Evolutionary conservation across 176 grass and related monocot species (phyloP).

Genomic region (Aegilops umbellulata): DNA sequence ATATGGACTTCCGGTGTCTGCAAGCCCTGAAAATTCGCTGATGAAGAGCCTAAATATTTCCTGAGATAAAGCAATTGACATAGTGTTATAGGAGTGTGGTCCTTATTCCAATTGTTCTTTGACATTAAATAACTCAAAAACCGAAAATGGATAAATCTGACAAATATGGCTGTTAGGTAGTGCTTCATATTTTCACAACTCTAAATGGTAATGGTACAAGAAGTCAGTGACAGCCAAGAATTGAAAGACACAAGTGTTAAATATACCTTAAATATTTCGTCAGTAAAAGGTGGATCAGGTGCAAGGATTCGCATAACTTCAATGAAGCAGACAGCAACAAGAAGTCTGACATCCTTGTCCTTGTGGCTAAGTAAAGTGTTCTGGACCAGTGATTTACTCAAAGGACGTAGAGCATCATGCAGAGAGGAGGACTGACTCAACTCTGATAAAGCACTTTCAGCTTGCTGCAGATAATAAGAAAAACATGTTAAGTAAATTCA

Average conservation of each 20-base stretch:
- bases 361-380: conserved; percentile 74
- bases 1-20: conserved; percentile 78
- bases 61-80: conserved; percentile 46
- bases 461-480: conserved; percentile 60
- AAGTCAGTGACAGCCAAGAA: background rate
- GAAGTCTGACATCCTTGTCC: conserved; percentile 95
- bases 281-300: conserved; percentile 85
- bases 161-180: conserved; percentile 15
- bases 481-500: conserved; percentile 35
- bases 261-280: conserved; percentile 86
- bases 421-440: conserved; percentile 79
- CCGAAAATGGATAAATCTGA: background rate
- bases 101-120: conserved; percentile 6
- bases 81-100: conserved; percentile 5
- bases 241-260: background rate
- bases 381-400: conserved; percentile 67
- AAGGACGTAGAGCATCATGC: conserved; percentile 52
- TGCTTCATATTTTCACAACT: background rate
- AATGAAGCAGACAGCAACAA: conserved; percentile 77
- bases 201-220: background rate
- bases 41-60: conserved; percentile 94
- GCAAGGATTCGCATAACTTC: conserved; percentile 93
- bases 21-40: conserved; percentile 72
- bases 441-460: conserved; percentile 76
- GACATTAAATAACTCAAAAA: conserved; percentile 15